A percentile compares a stretch with the other conserved stretches of the same genome.
Evolutionary conservation across 2,329 filamentous ascomycete genomes (phyloP).

Genomic region (Didymella glomerata): DNA sequence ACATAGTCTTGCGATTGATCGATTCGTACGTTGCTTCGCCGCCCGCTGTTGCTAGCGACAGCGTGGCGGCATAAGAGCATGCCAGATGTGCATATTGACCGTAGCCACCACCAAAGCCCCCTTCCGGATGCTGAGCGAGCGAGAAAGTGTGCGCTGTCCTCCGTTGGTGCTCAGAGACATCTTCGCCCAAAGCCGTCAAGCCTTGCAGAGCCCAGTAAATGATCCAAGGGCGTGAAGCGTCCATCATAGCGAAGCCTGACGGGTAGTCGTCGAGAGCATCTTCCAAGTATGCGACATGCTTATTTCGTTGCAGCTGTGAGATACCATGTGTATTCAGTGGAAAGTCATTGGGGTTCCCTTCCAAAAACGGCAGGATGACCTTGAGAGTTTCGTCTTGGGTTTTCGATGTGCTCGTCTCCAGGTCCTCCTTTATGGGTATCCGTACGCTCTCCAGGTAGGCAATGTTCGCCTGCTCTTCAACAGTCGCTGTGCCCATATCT

Average conservation of each 20-base stretch:
- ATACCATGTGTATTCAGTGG: constrained; percentile 75
- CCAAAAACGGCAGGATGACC: constrained; percentile 73
- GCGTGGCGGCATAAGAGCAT: constrained; percentile 82
- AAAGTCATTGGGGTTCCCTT: constrained; percentile 60
- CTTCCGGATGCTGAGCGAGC: constrained; percentile 81
- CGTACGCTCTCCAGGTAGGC: constrained; percentile 42
- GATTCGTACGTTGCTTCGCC: constrained; percentile 76
- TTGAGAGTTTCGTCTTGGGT: constrained; percentile 74
- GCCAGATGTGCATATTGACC: constrained; percentile 90
- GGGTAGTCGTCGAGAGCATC: constrained; percentile 68
- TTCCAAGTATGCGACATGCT: constrained; percentile 69
- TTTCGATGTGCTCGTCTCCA: constrained; percentile 72
- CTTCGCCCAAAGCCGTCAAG: constrained; percentile 78
- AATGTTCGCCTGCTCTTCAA: constrained; percentile 42
- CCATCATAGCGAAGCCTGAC: constrained; percentile 73
- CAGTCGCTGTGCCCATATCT: constrained; percentile 45
- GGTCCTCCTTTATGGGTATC: constrained; percentile 69
- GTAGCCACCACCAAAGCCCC: constrained; percentile 93
- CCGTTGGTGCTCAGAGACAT: constrained; percentile 71
- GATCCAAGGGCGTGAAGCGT: constrained; percentile 92
- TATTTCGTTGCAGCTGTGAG: constrained; percentile 72
- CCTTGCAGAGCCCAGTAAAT: constrained; percentile 90
- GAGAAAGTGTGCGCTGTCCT: constrained; percentile 76
- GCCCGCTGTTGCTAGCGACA: constrained; percentile 81
- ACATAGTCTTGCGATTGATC: constrained; percentile 84